phyloP scores from a whole-genome alignment of 805 yeast species.

The Metschnikowia santaceciliae region DNA sequence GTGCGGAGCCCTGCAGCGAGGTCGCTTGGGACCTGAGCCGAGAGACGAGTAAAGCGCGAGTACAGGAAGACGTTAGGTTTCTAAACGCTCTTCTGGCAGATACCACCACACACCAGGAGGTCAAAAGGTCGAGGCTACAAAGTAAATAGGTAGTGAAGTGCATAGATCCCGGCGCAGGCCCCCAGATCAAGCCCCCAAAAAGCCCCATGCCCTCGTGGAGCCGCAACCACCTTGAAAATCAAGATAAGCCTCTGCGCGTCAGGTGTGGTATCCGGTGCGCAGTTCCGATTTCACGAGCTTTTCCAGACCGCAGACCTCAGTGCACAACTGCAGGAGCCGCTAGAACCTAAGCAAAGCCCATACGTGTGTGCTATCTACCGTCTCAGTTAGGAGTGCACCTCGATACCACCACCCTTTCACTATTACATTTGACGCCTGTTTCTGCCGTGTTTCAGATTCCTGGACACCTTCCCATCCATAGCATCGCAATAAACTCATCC shows the following conservation, averaged over 20 bases:
- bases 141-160: background rate
- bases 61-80: background rate
- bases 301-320: background rate
- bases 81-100: background rate
- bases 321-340: constrained; percentile 1
- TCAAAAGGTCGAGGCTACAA: background rate
- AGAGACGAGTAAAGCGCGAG: background rate
- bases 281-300: background rate
- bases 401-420: too few species aligned
- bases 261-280: background rate
- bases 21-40: background rate
- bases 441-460: too few species aligned
- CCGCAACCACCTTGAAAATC: background rate
- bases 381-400: too few species aligned
- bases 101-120: background rate
- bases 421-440: too few species aligned
- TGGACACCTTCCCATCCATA: too few species aligned
- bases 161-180: background rate
- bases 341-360: background rate
- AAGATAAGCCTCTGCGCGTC: background rate
- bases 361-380: background rate
- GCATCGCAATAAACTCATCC: too few species aligned
- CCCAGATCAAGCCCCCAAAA: too few species aligned
- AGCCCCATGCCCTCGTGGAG: background rate
- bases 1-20: background rate